phyloP scores from a whole-genome alignment of 305 asterid species.

The Fraxinus velutina region DNA sequence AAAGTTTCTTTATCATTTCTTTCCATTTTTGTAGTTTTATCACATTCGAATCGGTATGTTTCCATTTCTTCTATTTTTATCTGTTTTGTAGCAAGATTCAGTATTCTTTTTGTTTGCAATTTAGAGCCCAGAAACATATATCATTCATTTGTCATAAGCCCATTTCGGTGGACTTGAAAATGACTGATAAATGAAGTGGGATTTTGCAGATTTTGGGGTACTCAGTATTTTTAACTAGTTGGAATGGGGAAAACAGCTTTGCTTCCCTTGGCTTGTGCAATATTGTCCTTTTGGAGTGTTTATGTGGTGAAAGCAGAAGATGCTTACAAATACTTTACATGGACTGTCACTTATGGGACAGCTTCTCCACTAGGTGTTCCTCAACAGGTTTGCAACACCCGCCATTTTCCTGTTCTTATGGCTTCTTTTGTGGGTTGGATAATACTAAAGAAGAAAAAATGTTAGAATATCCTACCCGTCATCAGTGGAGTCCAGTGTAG shows the following conservation, averaged over 20 bases:
- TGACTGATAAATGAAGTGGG: conserved; percentile 20
- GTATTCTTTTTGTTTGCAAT: background rate
- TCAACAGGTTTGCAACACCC: conserved; percentile 59
- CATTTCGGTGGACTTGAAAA: background rate
- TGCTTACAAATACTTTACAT: conserved; percentile 65
- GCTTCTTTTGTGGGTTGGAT: background rate
- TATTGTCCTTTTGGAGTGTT: conserved; percentile 43
- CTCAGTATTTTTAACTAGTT: conserved; percentile 1
- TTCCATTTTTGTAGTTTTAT: conserved; percentile 24
- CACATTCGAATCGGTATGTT: conserved; percentile 31
- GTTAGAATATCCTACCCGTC: background rate
- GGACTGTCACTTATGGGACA: conserved; percentile 80
- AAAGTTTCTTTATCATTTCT: conserved; percentile 34
- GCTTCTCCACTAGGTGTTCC: conserved; percentile 72
- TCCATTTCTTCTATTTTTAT: conserved; percentile 7
- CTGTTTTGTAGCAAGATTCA: conserved; percentile 13
- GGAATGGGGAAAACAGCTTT: conserved; percentile 46
- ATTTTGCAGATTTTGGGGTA: conserved; percentile 33
- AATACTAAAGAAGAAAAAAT: background rate
- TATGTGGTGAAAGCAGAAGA: conserved; percentile 67
- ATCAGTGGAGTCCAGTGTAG: background rate
- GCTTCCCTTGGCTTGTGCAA: conserved; percentile 34
- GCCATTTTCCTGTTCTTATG: background rate
- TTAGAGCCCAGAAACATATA: background rate
- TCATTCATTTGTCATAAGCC: background rate